Evolutionary conservation across 1,139 yeast species (phyloP), one percentile per base, ranked within the genome.

Genomic region (Yamadazyma friedrichii): DNA sequence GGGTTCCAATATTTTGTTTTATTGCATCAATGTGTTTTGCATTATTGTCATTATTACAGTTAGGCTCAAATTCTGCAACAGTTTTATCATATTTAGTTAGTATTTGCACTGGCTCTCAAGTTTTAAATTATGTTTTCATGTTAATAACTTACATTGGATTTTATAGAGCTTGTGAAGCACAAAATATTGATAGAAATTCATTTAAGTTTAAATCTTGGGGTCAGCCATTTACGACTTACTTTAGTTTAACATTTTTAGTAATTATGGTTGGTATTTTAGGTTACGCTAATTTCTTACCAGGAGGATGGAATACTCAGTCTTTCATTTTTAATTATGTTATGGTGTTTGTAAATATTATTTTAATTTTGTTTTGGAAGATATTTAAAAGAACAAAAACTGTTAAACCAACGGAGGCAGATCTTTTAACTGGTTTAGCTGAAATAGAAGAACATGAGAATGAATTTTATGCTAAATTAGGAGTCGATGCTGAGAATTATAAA

Each of bases 41-140:
- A 72, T 82, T 12, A 71, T 78, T 50, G 64, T 84, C 35, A 77
- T 83, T 44, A 77, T 88, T 1, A 75, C 88, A 0, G 30, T 39
- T 42, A 29, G 44, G 44, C 31, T 74, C 88, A 0, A 85, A 87
- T 1, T 80, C 89, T 73, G n/a, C n/a, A n/a, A n/a, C n/a, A 11
- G 95, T 84, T n/a, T 70, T 87, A 51, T 75, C 76, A 54, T 86
- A 89, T 84, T 74, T 87, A 57, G 81, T 85, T 41, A 82, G 80
- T 52, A 66, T 87, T 51, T 83, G 84, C 50, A 85, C 95, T 1
- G 86, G 89, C 1, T 82, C 89, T 2, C 91, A 85, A 59, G 66
- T 86, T 49, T 76, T 85, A 53, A 85, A 72, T 84, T 42, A 59
- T 85, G 33, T 85, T 81, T 41, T 86, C 47, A 79, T 87, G 70